A percentile compares a stretch with the other conserved stretches of the same genome.
Evolutionary conservation across 1,139 yeast genomes (phyloP).

Genomic region (Geotrichum australiense): DNA sequence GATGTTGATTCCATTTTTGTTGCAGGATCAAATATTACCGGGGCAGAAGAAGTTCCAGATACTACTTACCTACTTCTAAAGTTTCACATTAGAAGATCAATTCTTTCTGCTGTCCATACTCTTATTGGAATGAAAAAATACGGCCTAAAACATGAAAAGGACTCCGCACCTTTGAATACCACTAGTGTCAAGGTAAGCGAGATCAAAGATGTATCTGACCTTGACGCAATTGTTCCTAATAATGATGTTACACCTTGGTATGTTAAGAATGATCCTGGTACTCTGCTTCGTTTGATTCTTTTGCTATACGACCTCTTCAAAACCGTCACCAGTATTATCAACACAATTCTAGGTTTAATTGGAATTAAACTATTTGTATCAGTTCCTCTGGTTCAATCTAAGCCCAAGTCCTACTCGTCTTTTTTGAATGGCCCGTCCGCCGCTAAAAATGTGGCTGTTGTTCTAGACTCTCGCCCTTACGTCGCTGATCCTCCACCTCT

Average conservation of each 20-base stretch:
- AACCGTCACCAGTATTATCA: background rate
- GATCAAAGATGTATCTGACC: slow-evolving; percentile 3
- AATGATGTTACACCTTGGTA: slow-evolving; percentile 6
- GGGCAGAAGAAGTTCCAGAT: slow-evolving; percentile 17
- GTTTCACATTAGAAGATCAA: slow-evolving; percentile 23
- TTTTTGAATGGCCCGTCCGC: slow-evolving; percentile 10
- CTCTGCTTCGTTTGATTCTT: background rate
- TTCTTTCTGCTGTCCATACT: slow-evolving; percentile 13
- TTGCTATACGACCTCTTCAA: background rate
- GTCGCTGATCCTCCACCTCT: slow-evolving; percentile 21
- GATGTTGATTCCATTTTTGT: slow-evolving; percentile 25
- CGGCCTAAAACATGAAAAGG: slow-evolving; percentile 2
- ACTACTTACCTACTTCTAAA: slow-evolving; percentile 23
- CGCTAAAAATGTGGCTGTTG: slow-evolving; percentile 23
- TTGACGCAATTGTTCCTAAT: slow-evolving; percentile 1
- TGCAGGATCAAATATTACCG: slow-evolving; percentile 25
- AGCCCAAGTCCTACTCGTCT: background rate
- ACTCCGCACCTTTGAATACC: background rate
- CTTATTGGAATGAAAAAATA: slow-evolving; percentile 6
- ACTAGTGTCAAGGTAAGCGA: slow-evolving; percentile 1
- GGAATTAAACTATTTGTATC: background rate
- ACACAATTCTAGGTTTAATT: background rate
- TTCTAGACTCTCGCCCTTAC: slow-evolving; percentile 19
- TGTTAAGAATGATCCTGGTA: slow-evolving; percentile 1
- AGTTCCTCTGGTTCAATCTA: background rate